Percentiles rank a stretch among this genome's conserved stretches.
These are phyloP conservation scores for Apiospora aurea DNA, from an alignment of 2,329 filamentous ascomycete genomes.

Conservation along the genomic window DNA sequence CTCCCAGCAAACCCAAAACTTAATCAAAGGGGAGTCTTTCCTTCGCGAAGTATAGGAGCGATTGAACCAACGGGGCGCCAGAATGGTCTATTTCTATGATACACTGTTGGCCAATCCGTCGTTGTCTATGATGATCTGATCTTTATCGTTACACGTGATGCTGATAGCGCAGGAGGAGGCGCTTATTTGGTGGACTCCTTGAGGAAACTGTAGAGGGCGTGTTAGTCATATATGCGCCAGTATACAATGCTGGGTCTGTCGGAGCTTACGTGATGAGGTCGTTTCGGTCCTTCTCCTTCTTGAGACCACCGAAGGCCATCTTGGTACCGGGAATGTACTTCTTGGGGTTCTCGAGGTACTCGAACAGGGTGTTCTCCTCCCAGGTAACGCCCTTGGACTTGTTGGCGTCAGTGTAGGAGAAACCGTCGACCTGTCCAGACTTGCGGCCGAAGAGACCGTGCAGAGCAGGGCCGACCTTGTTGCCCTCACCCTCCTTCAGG, in stretches of 20 bases:
- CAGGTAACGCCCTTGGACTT: slow-evolving; percentile 94
- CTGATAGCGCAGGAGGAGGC: slow-evolving; percentile 26
- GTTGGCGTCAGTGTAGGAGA: slow-evolving; percentile 99
- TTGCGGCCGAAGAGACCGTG: slow-evolving; percentile 98
- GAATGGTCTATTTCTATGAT: slow-evolving; percentile 44
- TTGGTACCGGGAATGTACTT: slow-evolving; percentile 99
- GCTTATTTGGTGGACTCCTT: slow-evolving; percentile 73
- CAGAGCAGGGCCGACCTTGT: slow-evolving; percentile 98
- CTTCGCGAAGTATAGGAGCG: slow-evolving; percentile 34
- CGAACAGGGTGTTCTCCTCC: slow-evolving; percentile 87
- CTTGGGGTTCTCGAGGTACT: slow-evolving; percentile 99
- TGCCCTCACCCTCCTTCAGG: slow-evolving; percentile 85
- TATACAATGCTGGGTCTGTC: neutral
- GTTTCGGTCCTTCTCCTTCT: slow-evolving; percentile 99
- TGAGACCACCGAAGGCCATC: slow-evolving; percentile 99
- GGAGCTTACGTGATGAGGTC: slow-evolving; percentile 91
- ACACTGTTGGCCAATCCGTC: slow-evolving; percentile 39
- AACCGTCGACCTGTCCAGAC: slow-evolving; percentile 89
- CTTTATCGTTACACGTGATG: slow-evolving; percentile 45
- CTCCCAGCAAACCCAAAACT: slow-evolving; percentile 32
- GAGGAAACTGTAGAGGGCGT: slow-evolving; percentile 64
- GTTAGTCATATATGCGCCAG: slow-evolving; percentile 35
- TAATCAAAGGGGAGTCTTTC: slow-evolving; percentile 39
- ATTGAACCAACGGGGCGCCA: slow-evolving; percentile 36
- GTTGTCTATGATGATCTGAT: slow-evolving; percentile 42